These are phyloP conservation scores for Leccinum uliginosum DNA, from an alignment of 768 basidiomycete species.

Conservation along the genomic window DNA sequence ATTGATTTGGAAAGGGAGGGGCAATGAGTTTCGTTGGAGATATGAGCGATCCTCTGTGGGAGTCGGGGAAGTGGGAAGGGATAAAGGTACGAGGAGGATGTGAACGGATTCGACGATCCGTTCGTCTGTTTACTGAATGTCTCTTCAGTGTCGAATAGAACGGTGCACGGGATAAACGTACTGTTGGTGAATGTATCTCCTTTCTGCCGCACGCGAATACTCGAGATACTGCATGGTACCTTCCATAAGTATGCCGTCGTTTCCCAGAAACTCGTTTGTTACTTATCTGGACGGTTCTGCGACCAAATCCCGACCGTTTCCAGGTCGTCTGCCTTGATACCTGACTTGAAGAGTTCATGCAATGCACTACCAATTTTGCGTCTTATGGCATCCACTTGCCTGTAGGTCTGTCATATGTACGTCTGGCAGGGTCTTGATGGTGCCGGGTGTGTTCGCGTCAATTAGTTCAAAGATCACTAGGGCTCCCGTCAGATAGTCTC, in stretches of 20 bases:
- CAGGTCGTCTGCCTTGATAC: slow-evolving; percentile 60
- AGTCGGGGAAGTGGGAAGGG: no score
- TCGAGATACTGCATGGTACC: no score
- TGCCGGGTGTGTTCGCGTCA: slow-evolving; percentile 47
- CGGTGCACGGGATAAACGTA: no score
- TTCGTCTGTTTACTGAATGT: no score
- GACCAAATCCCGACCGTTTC: slow-evolving; percentile 84
- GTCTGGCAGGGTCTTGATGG: slow-evolving; percentile 56
- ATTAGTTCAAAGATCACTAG: slow-evolving; percentile 56
- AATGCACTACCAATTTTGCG: slow-evolving; percentile 76
- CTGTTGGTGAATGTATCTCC: no score
- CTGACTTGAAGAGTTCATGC: slow-evolving; percentile 57
- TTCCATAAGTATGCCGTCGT: neutral
- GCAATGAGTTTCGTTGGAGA: no score
- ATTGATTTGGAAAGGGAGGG: no score
- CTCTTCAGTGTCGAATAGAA: no score
- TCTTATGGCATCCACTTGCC: slow-evolving; percentile 64
- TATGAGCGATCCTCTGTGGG: no score
- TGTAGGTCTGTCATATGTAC: slow-evolving; percentile 77
- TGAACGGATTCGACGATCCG: no score
- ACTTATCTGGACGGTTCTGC: slow-evolving; percentile 70
- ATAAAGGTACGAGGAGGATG: no score
- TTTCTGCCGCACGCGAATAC: no score
- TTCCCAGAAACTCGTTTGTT: neutral
- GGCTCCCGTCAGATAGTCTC: slow-evolving; percentile 10